These are phyloP conservation scores for Microcyclosporella mali DNA, from an alignment of 2,329 filamentous ascomycete genomes.

Conservation along the genomic window DNA sequence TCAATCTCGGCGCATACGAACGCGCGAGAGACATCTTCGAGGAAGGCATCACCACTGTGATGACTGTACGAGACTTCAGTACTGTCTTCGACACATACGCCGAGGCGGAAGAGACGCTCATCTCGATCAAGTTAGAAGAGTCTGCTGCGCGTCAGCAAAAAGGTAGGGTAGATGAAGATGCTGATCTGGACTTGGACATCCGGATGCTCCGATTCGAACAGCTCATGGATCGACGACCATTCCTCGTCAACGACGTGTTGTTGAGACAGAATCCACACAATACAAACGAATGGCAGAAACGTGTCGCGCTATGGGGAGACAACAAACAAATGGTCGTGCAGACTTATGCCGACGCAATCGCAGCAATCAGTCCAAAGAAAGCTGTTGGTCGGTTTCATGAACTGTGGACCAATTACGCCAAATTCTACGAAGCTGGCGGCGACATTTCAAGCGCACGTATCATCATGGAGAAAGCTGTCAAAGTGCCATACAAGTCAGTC, in stretches of 20 bases:
- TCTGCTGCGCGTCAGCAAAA: conserved; percentile 75
- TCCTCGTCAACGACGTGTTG: conserved; percentile 92
- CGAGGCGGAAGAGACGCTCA: conserved; percentile 95
- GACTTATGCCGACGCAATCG: conserved; percentile 91
- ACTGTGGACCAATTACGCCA: conserved; percentile 93
- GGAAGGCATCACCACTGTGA: conserved; percentile 93
- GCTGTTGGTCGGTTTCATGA: conserved; percentile 90
- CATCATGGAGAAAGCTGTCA: conserved; percentile 96
- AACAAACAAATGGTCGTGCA: conserved; percentile 87
- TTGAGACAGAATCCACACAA: conserved; percentile 94
- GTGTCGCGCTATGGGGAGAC: conserved; percentile 89
- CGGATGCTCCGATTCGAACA: conserved; percentile 98
- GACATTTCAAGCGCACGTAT: conserved; percentile 79
- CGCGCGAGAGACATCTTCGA: conserved; percentile 89
- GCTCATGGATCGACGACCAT: conserved; percentile 92
- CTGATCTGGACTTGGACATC: conserved; percentile 91
- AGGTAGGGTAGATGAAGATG: conserved; percentile 68
- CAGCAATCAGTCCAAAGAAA: conserved; percentile 88
- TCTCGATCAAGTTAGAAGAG: conserved; percentile 82
- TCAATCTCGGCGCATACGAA: conserved; percentile 86
- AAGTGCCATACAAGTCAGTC: conserved; percentile 97
- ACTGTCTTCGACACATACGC: conserved; percentile 93
- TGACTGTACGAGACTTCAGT: conserved; percentile 97
- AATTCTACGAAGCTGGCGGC: conserved; percentile 86
- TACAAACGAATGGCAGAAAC: conserved; percentile 94